A percentile compares a stretch with the other conserved stretches of the same genome.
Evolutionary conservation across 345 rosid species (phyloP).

Genomic region (Clausena lansium): DNA sequence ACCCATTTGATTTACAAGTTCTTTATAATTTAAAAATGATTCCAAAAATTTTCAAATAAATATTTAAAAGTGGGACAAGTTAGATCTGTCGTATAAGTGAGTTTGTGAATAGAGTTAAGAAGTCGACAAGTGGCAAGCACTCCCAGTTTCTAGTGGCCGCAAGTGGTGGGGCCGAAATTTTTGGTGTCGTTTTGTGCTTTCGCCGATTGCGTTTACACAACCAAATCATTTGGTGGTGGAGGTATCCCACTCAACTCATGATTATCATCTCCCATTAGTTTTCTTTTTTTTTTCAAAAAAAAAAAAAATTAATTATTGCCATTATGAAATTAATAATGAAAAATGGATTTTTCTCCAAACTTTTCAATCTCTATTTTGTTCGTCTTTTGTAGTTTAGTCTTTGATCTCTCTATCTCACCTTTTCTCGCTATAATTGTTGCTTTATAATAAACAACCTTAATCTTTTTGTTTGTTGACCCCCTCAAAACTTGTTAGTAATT

Average conservation of each 20-base stretch:
- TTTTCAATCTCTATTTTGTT: background rate
- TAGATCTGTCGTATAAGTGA: background rate
- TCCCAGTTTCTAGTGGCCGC: constrained; percentile 33
- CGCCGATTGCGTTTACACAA: constrained; percentile 10
- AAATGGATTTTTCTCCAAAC: constrained; percentile 5
- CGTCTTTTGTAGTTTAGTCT: constrained; percentile 7
- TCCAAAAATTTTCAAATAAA: background rate
- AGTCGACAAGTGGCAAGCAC: constrained; percentile 52
- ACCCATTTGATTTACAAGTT: background rate
- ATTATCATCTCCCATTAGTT: background rate
- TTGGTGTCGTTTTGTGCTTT: constrained; percentile 21
- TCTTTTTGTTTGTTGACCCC: constrained; percentile 7
- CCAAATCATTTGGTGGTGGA: constrained; percentile 32
- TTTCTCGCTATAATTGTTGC: background rate
- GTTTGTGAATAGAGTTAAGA: constrained; percentile 34
- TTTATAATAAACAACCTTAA: constrained; percentile 16
- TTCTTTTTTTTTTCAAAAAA: too few species aligned
- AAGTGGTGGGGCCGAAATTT: constrained; percentile 20
- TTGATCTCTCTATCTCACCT: background rate
- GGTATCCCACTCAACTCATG: background rate
- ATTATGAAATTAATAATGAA: constrained; percentile 1
- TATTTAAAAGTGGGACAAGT: background rate
- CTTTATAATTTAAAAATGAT: background rate
- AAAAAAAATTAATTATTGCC: background rate
- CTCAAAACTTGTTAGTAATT: background rate